Conservation (phyloP, 1,284 basidiomycete genomes). For the Clitocybe nebularis region DNA sequence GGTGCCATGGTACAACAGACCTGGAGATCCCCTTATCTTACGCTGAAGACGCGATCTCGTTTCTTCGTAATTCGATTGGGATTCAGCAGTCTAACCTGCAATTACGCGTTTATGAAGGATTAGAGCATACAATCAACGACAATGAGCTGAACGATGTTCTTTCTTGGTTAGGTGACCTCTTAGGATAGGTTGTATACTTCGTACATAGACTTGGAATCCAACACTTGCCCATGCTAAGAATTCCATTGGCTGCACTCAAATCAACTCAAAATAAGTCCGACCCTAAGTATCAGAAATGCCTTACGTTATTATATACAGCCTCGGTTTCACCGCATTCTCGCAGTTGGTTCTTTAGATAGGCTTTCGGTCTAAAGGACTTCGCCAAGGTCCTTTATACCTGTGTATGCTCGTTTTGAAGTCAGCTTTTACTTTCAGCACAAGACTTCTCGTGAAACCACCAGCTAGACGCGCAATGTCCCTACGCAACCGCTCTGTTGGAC, state of each 20-base stretch:
- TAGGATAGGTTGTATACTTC: too few species aligned
- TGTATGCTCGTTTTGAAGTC: not conserved
- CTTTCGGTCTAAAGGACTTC: too few species aligned
- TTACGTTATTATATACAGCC: too few species aligned
- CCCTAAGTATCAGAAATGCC: too few species aligned
- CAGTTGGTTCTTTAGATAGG: too few species aligned
- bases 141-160: slow-evolving; percentile 32
- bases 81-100: slow-evolving; percentile 23
- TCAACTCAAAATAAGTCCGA: too few species aligned
- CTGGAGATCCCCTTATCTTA: slow-evolving; percentile 33
- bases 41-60: slow-evolving; percentile 29
- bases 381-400: too few species aligned
- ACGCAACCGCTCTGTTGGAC: slow-evolving; percentile 10
- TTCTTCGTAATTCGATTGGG: slow-evolving; percentile 26
- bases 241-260: too few species aligned
- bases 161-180: too few species aligned
- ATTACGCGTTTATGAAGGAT: slow-evolving; percentile 28
- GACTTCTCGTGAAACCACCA: not conserved
- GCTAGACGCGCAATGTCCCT: slow-evolving; percentile 15
- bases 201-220: too few species aligned
- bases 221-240: too few species aligned
- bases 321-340: too few species aligned
- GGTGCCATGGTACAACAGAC: slow-evolving; percentile 37
- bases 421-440: not conserved
- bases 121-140: slow-evolving; percentile 34